Evolutionary conservation across 2,329 filamentous ascomycete species (phyloP).

Genomic region (Colletotrichum echinochloae): DNA sequence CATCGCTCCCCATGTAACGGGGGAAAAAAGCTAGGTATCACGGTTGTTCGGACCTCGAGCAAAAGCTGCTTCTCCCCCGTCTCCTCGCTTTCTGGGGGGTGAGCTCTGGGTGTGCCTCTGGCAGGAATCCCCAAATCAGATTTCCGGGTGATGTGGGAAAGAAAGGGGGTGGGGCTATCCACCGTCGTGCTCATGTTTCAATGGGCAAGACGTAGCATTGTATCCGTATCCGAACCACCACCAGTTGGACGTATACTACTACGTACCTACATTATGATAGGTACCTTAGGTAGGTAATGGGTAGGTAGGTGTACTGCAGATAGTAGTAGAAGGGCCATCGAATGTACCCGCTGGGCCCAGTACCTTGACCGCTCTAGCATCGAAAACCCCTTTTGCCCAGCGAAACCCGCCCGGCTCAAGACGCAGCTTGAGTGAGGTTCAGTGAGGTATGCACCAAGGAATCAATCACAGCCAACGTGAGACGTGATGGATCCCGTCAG

Average conservation of each 20-base stretch:
- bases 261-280: neutral
- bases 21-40: conserved; percentile 2
- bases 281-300: neutral
- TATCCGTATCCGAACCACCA: neutral
- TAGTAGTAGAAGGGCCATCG: neutral
- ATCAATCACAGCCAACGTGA: conserved; percentile 2
- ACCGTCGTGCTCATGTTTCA: conserved; percentile 30
- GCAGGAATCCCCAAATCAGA: conserved; percentile 14
- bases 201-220: conserved; percentile 15
- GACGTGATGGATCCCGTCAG: conserved; percentile 14
- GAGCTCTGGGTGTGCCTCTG: conserved; percentile 32
- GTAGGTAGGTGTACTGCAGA: neutral
- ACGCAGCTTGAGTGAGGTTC: conserved; percentile 1
- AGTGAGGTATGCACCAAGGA: neutral
- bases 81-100: conserved; percentile 14
- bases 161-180: conserved; percentile 30
- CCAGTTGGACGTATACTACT: neutral
- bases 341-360: conserved; percentile 8
- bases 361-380: conserved; percentile 16
- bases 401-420: conserved; percentile 27
- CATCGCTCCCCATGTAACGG: too few species aligned
- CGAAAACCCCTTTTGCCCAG: conserved; percentile 8
- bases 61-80: conserved; percentile 9
- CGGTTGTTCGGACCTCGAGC: conserved; percentile 20
- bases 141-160: neutral